phyloP scores from a whole-genome alignment of 1,284 basidiomycete species.

The Cutaneotrichosporon sp. region DNA sequence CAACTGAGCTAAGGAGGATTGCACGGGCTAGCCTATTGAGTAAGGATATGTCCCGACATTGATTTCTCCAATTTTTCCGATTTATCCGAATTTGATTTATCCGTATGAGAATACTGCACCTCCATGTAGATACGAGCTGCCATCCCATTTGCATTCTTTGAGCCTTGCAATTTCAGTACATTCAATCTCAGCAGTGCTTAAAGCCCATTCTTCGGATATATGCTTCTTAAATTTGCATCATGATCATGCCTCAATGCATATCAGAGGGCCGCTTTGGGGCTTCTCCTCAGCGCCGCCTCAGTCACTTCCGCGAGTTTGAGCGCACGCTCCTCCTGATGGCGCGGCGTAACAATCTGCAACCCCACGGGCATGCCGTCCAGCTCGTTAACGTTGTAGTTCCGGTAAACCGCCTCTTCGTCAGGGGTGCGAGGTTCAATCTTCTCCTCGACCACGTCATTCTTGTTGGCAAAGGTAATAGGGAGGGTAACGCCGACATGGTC shows the following conservation, averaged over 20 bases:
- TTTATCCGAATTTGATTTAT: no score
- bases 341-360: conserved; percentile 62
- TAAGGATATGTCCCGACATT: not conserved
- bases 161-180: no score
- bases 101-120: no score
- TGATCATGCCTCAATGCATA: no score
- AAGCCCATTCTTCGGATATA: no score
- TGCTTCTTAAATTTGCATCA: not conserved
- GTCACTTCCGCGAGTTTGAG: conserved; percentile 21
- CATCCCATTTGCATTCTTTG: no score
- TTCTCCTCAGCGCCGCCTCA: conserved; percentile 42
- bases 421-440: conserved; percentile 51
- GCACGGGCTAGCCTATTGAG: no score
- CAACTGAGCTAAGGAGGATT: conserved; percentile 32
- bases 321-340: conserved; percentile 51
- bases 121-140: no score
- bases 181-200: no score
- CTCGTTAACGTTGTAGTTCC: conserved; percentile 52
- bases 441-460: conserved; percentile 24
- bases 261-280: not conserved
- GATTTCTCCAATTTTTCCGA: not conserved
- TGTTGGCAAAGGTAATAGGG: conserved; percentile 57
- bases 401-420: conserved; percentile 49
- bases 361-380: conserved; percentile 59
- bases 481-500: conserved; percentile 61